Evolutionary conservation across 371 early-diverging fungal species (phyloP), one percentile per base, ranked within the genome.

Genomic region (Rhizomucor pusillus): DNA sequence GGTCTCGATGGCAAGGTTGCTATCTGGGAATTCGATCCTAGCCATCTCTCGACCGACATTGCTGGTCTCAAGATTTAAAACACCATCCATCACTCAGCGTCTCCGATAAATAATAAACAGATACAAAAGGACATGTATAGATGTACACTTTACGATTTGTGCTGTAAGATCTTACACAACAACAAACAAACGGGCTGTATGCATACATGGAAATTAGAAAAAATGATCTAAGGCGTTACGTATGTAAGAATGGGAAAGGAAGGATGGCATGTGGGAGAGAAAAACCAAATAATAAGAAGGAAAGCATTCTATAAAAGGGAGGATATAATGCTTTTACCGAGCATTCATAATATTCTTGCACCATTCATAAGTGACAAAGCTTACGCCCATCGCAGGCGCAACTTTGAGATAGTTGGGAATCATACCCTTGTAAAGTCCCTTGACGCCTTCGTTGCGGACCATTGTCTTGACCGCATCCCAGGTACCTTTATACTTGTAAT

Each of bases 1-100:
- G 92, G 92, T 47, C 83, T 95, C 11, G 98, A 97, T 67, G 98
- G 98, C 24, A 92, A 87, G 66, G 79, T 97, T 23, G 90, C 90
- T 36, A 80, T 92, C 65, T 97, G 98, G 98, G 67, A 78, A 23
- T 75, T 78, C 52, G 78, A 78, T 55, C 75, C 78, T 47, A 74
- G 65, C 36, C 68, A 66, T 24, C 60, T 78, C 33, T 66, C 62
- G 16, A 55, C 69, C 18, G 75, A 74, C 50, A 55, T 78, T 25
- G 62, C 73, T 25, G 59, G 56, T 43, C 65, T 77, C 39, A 74
- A 70, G 48, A 53, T 78, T 34, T 71, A 69, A 65, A 50, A 41
- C 5, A 41, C 5, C 41, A 14, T 14, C n/a, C 41, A 14, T 19
- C 41, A 41, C 19, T 37, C 37, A 11, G 14, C 14, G 14, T 37